Evolutionary conservation across 1,284 basidiomycete species (phyloP), one percentile per base, ranked within the genome.

Genomic region (Apiotrichum mycotoxinovorans): DNA sequence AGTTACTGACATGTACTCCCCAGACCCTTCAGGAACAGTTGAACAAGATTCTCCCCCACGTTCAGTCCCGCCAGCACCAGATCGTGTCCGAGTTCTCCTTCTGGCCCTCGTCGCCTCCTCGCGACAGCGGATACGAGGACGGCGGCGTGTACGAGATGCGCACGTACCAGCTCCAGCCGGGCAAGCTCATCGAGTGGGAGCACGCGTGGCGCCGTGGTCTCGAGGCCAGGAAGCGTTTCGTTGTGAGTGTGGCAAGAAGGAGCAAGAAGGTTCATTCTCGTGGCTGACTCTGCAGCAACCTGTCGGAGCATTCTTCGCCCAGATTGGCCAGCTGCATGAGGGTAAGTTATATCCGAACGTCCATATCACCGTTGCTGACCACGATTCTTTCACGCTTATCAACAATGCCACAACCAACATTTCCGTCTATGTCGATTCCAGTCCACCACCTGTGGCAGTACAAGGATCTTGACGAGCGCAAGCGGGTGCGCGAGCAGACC

Each of bases 391-490:
- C n/a, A n/a, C n/a, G n/a, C n/a, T n/a, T n/a, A n/a, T n/a, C n/a
- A n/a, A 22, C 41, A 10, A 15, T 20, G 7, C n/a, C 18, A 18
- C n/a, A 5, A 40, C 38, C 7, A 8, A 3, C 41, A 11, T 2
- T n/a, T 45, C 17, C 26, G 12, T n/a, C 17, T n/a, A 15, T 35
- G 10, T 22, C 18, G 10, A 11, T 48, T 35, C 33, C 33, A 48
- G 91, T 94, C 20, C 88, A 94, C 72, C 91, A 95, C 78, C 83
- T 95, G 77, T 95, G 91, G 92, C 90, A 93, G 78, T 94, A 92
- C 73, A 85, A 87, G 87, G 84, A 86, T 68, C 82, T 97, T 60
- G 85, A 91, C 66, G 83, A 83, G 17, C 82, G 93, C 57, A 91
- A 91, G 75, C 84, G 87, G 64, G 85, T 82, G 30, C 83, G 93